These are phyloP conservation scores for Coemansia sp. DNA, from an alignment of 192 early-diverging fungal genomes.

Conservation along the genomic window DNA sequence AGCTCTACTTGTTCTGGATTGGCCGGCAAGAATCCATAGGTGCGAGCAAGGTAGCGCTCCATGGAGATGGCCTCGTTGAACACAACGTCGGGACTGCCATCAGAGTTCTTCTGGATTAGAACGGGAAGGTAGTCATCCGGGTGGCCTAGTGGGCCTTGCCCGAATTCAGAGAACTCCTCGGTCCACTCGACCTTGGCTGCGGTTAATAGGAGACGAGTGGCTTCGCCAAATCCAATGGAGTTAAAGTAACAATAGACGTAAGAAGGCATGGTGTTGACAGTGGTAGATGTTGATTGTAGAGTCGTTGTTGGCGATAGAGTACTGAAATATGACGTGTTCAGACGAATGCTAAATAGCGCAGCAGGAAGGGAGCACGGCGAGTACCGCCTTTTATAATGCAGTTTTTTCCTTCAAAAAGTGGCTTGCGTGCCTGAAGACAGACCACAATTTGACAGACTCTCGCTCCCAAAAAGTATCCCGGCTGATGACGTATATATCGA, in stretches of 20 bases:
- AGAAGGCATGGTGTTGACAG: background rate
- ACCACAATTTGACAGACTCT: too few relatives aligned
- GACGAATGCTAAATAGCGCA: too few relatives aligned
- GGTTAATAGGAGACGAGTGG: constrained; percentile 40
- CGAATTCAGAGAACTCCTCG: constrained; percentile 31
- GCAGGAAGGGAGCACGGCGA: too few relatives aligned
- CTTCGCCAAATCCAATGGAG: constrained; percentile 24
- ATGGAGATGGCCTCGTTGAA: constrained; percentile 53
- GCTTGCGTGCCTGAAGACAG: too few relatives aligned
- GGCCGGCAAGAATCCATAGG: constrained; percentile 46
- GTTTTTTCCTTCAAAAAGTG: too few relatives aligned
- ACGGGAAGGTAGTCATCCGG: constrained; percentile 33
- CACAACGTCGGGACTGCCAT: constrained; percentile 28
- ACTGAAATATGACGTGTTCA: too few relatives aligned
- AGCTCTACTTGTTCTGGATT: constrained; percentile 32
- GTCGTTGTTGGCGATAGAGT: background rate
- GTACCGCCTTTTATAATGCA: too few relatives aligned
- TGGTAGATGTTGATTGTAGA: too few relatives aligned
- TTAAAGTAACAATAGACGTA: constrained; percentile 44
- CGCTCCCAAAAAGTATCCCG: too few relatives aligned
- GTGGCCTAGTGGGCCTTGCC: constrained; percentile 22
- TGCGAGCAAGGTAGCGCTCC: constrained; percentile 57
- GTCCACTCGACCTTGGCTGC: constrained; percentile 42
- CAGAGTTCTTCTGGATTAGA: constrained; percentile 18
- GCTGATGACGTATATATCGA: too few relatives aligned